Percentiles rank a stretch among this genome's conserved stretches.
phyloP scores from a whole-genome alignment of 768 basidiomycete genomes.

The Termitomyces titanicus region DNA sequence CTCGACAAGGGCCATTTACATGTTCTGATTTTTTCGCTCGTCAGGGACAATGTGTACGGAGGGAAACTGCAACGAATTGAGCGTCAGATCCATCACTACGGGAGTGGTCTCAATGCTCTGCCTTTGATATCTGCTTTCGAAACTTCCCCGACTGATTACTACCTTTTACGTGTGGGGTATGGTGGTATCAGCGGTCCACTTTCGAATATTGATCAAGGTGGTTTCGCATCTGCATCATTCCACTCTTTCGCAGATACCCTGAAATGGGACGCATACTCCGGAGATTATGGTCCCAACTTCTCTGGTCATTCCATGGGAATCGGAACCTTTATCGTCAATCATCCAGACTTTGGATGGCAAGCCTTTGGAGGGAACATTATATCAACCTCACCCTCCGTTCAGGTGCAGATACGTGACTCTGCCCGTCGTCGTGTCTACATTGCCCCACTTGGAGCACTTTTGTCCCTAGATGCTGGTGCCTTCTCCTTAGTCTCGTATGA shows the following conservation, averaged over 20 bases:
- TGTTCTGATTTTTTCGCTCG: conserved; percentile 2
- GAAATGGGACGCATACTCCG: conserved; percentile 55
- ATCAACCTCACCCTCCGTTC: conserved; percentile 36
- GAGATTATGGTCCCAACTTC: conserved; percentile 60
- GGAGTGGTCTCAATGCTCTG: conserved; percentile 51
- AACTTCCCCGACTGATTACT: conserved; percentile 41
- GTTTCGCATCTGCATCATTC: conserved; percentile 57
- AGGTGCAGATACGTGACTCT: conserved; percentile 43
- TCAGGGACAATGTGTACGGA: conserved; percentile 55
- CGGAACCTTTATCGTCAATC: conserved; percentile 44
- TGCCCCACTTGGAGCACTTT: conserved; percentile 42
- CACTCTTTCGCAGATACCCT: conserved; percentile 56
- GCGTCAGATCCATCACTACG: conserved; percentile 58
- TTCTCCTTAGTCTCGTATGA: conserved; percentile 42
- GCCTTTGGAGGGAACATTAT: conserved; percentile 50
- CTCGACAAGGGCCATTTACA: background rate
- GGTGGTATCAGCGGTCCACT: conserved; percentile 52
- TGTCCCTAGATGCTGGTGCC: conserved; percentile 49
- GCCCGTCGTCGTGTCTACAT: conserved; percentile 49
- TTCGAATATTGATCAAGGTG: conserved; percentile 53
- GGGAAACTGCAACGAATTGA: conserved; percentile 53
- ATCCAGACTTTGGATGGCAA: conserved; percentile 60
- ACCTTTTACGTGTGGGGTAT: conserved; percentile 49
- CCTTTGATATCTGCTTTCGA: conserved; percentile 50
- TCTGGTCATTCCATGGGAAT: conserved; percentile 51